Evolutionary conservation across 2,329 filamentous ascomycete species (phyloP).

Genomic region (Xylariaceae sp.): DNA sequence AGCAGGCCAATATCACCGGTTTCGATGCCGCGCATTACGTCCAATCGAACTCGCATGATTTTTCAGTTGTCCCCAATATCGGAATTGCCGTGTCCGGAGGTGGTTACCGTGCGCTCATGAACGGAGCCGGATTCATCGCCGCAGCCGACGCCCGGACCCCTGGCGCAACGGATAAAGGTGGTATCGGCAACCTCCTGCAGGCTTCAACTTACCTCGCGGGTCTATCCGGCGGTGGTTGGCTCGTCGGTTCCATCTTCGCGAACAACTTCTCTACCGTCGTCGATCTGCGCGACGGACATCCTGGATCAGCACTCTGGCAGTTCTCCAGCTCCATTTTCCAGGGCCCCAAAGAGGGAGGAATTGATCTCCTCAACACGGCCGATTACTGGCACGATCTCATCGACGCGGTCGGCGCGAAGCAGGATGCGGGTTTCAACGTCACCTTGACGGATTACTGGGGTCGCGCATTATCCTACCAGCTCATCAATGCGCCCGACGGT

Average conservation of each 20-base stretch:
- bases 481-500: conserved; percentile 62
- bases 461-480: conserved; percentile 63
- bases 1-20: conserved; percentile 64
- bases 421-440: conserved; percentile 56
- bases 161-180: conserved; percentile 53
- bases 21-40: conserved; percentile 62
- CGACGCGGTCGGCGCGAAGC: conserved; percentile 55
- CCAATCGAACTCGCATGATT: conserved; percentile 59
- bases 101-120: conserved; percentile 66
- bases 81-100: conserved; percentile 66
- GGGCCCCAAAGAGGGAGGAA: conserved; percentile 29
- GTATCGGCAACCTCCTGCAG: conserved; percentile 64
- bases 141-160: conserved; percentile 63
- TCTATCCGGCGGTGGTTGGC: conserved; percentile 70
- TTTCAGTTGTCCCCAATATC: conserved; percentile 46
- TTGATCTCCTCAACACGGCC: conserved; percentile 29
- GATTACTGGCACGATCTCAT: conserved; percentile 58
- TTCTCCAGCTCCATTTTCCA: conserved; percentile 35
- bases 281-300: conserved; percentile 29
- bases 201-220: conserved; percentile 67
- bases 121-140: conserved; percentile 62
- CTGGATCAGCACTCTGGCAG: conserved; percentile 34
- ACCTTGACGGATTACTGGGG: conserved; percentile 72
- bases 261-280: conserved; percentile 70
- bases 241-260: conserved; percentile 65